Evolutionary conservation across 1,284 basidiomycete genomes (phyloP), one percentile per base, ranked within the genome.

Genomic region (Puccinia triticina): DNA sequence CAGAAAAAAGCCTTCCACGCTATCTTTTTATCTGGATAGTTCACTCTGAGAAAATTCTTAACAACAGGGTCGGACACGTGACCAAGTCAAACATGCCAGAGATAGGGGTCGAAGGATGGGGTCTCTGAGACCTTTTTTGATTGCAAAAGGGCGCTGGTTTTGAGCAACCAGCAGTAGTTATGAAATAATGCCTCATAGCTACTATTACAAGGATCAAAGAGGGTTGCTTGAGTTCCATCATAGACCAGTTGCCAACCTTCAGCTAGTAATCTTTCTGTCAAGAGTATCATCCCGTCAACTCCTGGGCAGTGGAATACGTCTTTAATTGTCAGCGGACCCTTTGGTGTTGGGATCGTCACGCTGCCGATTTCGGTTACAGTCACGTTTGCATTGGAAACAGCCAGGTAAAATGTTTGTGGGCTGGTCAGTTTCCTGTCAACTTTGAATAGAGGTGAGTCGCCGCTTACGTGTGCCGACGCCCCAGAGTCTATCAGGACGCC

Each of bases 401-500:
- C 67, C 37, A 71, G 18, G 14, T 26, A 29, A 23, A 71, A 40
- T 2, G n/a, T 46, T 2, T 43, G 67, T 5, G 40, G 67, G 18
- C 4, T 1, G 2, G 46, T 26, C n/a, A 71, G 40, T 7, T 46
- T 26, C 26, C n/a, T n/a, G n/a, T n/a, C n/a, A n/a, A n/a, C n/a
- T n/a, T n/a, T n/a, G n/a, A n/a, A n/a, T n/a, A n/a, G n/a, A n/a
- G n/a, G n/a, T n/a, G n/a, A n/a, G n/a, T n/a, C n/a, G n/a, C n/a
- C n/a, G n/a, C n/a, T n/a, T n/a, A n/a, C n/a, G n/a, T n/a, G n/a
- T n/a, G n/a, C n/a, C n/a, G n/a, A n/a, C n/a, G n/a, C n/a, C n/a
- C 72, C 72, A 1, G 72, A 74, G 26, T 74, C 72, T 18, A 74
- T 16, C 11, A 74, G 43, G 11, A 16, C n/a, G n/a, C n/a, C n/a